Evolutionary conservation across 768 basidiomycete genomes (phyloP), one percentile per base, ranked within the genome.

Genomic region (Russula dissimulans): DNA sequence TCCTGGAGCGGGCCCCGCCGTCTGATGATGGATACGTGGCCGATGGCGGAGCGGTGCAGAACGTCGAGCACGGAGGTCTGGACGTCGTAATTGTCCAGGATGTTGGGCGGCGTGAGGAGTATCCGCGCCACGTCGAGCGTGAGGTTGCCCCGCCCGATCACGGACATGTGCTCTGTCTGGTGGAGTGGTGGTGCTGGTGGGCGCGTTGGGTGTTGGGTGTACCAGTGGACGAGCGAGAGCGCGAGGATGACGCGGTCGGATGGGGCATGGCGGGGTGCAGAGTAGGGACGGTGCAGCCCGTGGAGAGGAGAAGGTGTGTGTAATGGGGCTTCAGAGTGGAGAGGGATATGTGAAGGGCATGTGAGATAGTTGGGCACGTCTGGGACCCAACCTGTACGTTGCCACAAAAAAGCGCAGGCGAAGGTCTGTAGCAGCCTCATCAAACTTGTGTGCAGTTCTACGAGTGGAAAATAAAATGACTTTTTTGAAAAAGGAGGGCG

Each of bases 371-470:
- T 48, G 74, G 69, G 14, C 69, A 62, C 26, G 71, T 68, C 51
- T 68, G 57, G 15, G 65, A 15, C 11, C 69, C 77, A 56, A 90
- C 71, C 60, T 89, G 82, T 14, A 95, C 86, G 68, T 97, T 97
- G 39, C 95, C 97, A n/a, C n/a, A 71, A 95, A 95, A 74, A 92
- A 97, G 18, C 80, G 77, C 67, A 97, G 85, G 2, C 95, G 83
- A 0, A 82, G 75, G 68, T 98, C 94, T n/a, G 72, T 63, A 0
- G 92, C 90, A 1, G 86, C 80, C 31, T 78, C 75, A 68, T 95
- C 91, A 66, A 99, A 98, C 76, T 95, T 97, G 74, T 95, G 88
- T 92, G 74, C 94, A 97, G 72, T 98, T 98, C 95, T 97, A 38
- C 43, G 14, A 8, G 41, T 38, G 36, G 3, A 38, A 38, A 38